These are phyloP conservation scores for Phialocephala subalpina DNA, from an alignment of 2,329 filamentous ascomycete genomes.

Conservation along the genomic window DNA sequence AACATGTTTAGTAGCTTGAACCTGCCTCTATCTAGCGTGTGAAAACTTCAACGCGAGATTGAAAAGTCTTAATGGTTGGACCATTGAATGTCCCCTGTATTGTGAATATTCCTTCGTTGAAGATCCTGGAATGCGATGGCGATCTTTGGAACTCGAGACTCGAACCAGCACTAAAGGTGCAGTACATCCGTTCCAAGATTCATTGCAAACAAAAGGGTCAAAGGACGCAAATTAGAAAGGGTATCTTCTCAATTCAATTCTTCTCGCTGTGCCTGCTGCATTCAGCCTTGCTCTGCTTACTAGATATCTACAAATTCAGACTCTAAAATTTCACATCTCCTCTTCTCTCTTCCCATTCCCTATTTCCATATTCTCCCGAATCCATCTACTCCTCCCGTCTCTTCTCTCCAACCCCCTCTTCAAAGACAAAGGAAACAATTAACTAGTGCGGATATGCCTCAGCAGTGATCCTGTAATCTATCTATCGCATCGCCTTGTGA, in stretches of 20 bases:
- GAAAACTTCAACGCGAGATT: no score
- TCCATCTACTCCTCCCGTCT: background rate
- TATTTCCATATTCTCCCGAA: background rate
- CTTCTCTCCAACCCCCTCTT: background rate
- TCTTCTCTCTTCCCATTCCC: background rate
- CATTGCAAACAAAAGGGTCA: no score
- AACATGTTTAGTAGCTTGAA: no score
- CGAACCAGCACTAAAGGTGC: no score
- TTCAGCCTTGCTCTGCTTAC: background rate
- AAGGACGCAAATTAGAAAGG: background rate
- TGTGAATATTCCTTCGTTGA: no score
- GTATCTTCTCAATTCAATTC: slow-evolving; percentile 16
- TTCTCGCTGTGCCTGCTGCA: slow-evolving; percentile 6
- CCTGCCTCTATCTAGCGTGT: no score
- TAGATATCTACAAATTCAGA: background rate
- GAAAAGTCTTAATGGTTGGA: no score
- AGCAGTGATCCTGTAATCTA: slow-evolving; percentile 22
- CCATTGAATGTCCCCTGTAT: no score
- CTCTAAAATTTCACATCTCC: background rate
- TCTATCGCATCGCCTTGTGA: background rate
- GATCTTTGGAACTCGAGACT: no score
- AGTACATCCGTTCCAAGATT: no score
- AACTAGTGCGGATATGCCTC: slow-evolving; percentile 11
- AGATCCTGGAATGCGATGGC: no score
- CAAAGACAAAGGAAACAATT: slow-evolving; percentile 18